Evolutionary conservation across 345 rosid genomes (phyloP), one percentile per base, ranked within the genome.

Genomic region (Excoecaria cochinchinensis): DNA sequence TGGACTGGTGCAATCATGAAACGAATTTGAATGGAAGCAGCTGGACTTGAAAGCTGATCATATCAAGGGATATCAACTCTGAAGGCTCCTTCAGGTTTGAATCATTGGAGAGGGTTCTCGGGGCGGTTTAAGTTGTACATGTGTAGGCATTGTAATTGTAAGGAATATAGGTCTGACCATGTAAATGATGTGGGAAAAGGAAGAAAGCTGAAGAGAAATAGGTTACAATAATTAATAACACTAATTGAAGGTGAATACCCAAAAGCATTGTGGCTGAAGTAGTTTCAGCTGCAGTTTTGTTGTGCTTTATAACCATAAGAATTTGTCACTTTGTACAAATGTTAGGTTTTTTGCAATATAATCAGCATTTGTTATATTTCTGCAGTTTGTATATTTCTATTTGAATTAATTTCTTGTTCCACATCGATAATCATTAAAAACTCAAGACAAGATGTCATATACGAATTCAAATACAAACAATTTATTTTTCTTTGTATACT

Each of bases 271-370:
- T 46, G 36, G 80, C 72, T 72, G 72, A 51, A 46, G 59, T 55
- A 22, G 67, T 55, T 64, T 77, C 76, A 38, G 60, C 80, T 36
- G 59, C 76, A 66, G 76, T 77, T 77, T 77, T 77, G 80, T 56
- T 56, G 66, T 71, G 72, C 72, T 77, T 36, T 64, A 44, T 1
- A 63, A 15, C 48, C 22, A 4, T 38, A 17, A 76, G 13, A 12
- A 52, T 61, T 7, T 63, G 25, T 65, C 75, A 16, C 59, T 50
- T 57, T 67, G 67, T 52, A 72, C 46, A 72, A 42, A 25, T 8
- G 7, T 9, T 21, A 19, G 8, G 12, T 12, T 65, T 57, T 31
- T 53, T 53, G 72, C 67, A 66, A 47, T 77, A 22, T 65, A 71
- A 65, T 56, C 72, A 51, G 36, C 24, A 53, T 64, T 64, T 19